Evolutionary conservation across 768 basidiomycete genomes (phyloP), one percentile per base, ranked within the genome.

Genomic region (Lentinula lateritia): DNA sequence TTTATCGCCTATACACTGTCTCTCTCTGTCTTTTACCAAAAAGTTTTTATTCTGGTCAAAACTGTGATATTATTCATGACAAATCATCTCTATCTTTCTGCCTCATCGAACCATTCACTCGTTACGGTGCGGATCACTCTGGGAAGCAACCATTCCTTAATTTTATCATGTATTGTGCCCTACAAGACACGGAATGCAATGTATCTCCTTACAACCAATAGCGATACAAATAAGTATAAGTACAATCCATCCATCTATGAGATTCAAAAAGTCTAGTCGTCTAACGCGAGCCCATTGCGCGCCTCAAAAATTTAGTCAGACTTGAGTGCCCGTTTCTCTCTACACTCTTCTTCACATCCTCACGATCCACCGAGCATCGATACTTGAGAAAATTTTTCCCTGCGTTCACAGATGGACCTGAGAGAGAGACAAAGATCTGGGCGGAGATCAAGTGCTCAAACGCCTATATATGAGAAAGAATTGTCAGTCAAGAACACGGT

Each of bases 361-460:
- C 80, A 61, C 86, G 79, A 34, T 83, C 83, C 2, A 90, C 76
- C 2, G 78, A 72, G 66, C 86, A 92, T 23, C 89, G 81, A 70
- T 93, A 89, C 64, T 87, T 89, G 43, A 85, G 74, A 67, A 94
- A 98, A 65, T 89, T 88, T 60, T 83, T 85, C 6, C 83, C 78
- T 9, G 84, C 71, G 32, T 73, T 81, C 3, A 78, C 63, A 0
- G 85, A 80, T 15, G 82, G 70, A 1, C 83, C 76, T 1, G 76
- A 77, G 3, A 79, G 74, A 16, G 81, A 72, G 18, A 81, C 70
- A 64, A 96, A 88, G 52, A 92, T 76, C 18, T 75, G 80, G 1
- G 79, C 72, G 0, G 76, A 71, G 13, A 87, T 71, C 42, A 98
- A 78, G 15, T 79, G 74, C 67, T 95, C 90, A 68, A 92, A 97